Evolutionary conservation across 2,329 filamentous ascomycete genomes (phyloP).

Genomic region (Pyrenochaeta sp.): DNA sequence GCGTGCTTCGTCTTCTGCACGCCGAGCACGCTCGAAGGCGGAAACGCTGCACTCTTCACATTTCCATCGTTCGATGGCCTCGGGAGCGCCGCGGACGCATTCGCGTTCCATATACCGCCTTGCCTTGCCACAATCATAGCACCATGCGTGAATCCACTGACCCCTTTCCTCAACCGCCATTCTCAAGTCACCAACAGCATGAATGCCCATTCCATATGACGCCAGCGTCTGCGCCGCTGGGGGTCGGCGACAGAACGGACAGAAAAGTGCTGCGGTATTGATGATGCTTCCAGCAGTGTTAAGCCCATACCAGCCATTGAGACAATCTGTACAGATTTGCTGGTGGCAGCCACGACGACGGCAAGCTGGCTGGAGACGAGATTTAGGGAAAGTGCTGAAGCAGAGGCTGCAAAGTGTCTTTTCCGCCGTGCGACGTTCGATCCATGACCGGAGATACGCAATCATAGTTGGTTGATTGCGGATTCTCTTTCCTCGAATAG

Average conservation of each 20-base stretch:
- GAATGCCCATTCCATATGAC: conserved; percentile 47
- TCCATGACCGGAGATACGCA: conserved; percentile 48
- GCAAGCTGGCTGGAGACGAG: conserved; percentile 54
- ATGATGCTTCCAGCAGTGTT: conserved; percentile 56
- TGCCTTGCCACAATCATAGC: conserved; percentile 54
- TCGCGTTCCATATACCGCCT: conserved; percentile 54
- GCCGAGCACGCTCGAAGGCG: conserved; percentile 24
- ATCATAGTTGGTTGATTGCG: conserved; percentile 52
- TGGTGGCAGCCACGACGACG: conserved; percentile 57
- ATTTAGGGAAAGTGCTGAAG: conserved; percentile 51
- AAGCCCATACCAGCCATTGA: conserved; percentile 57
- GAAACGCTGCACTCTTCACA: conserved; percentile 51
- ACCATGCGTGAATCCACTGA: conserved; percentile 61
- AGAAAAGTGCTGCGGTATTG: conserved; percentile 59
- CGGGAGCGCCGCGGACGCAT: conserved; percentile 54
- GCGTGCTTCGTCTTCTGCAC: conserved; percentile 17
- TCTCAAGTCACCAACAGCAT: conserved; percentile 49
- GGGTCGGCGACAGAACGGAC: conserved; percentile 60
- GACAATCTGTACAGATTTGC: conserved; percentile 54
- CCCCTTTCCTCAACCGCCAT: conserved; percentile 53
- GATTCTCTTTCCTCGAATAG: conserved; percentile 52
- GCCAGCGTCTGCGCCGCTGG: conserved; percentile 52
- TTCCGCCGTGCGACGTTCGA: conserved; percentile 51
- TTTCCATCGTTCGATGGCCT: conserved; percentile 50
- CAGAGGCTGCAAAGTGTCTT: conserved; percentile 57